Conservation (phyloP, 1,284 basidiomycete genomes). For the Naganishia albida region DNA sequence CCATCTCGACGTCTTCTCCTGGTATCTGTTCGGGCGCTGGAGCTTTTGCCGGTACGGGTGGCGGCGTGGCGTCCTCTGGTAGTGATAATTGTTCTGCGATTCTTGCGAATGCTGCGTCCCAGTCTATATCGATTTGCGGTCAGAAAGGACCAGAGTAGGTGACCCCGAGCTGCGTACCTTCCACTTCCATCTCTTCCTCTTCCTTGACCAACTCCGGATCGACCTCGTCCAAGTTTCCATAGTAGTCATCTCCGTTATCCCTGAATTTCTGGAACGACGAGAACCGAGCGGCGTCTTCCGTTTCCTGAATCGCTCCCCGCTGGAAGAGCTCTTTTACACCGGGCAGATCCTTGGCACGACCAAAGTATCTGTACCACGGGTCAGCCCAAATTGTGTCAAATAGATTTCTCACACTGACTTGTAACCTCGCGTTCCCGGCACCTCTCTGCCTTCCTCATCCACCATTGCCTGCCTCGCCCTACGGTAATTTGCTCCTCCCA, state of each 20-base stretch:
- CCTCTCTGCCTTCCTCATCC: conserved; percentile 91
- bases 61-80: conserved; percentile 34
- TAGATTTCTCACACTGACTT: conserved; percentile 65
- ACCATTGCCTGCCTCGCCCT: conserved; percentile 80
- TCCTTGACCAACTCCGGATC: conserved; percentile 70
- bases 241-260: conserved; percentile 84
- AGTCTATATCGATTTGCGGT: conserved; percentile 57
- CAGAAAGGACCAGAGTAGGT: background rate
- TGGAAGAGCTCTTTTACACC: conserved; percentile 93
- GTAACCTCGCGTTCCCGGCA: conserved; percentile 96
- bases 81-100: conserved; percentile 64
- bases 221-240: conserved; percentile 85
- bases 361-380: conserved; percentile 74
- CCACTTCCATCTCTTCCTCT: conserved; percentile 71
- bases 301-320: conserved; percentile 73
- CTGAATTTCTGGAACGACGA: conserved; percentile 85
- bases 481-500: conserved; percentile 96
- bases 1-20: conserved; percentile 30
- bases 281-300: conserved; percentile 71
- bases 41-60: conserved; percentile 34
- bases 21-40: conserved; percentile 28
- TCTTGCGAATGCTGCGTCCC: conserved; percentile 66
- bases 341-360: conserved; percentile 91
- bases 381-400: background rate
- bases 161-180: conserved; percentile 60